These are phyloP conservation scores for Angomonas deanei DNA, from an alignment of 208 protist species.

Conservation along the genomic window DNA sequence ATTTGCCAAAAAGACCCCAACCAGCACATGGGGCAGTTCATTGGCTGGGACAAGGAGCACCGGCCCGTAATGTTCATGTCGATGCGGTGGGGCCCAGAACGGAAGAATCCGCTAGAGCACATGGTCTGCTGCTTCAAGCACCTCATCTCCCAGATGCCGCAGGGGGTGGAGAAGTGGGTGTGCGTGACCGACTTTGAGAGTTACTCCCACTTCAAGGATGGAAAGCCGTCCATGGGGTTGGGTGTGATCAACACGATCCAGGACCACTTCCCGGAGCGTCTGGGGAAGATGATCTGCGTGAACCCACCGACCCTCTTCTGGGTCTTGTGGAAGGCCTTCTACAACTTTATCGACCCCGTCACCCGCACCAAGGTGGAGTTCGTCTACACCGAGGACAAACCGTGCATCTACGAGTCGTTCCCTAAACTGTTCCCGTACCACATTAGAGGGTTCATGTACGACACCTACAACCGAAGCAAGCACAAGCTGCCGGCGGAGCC, in stretches of 20 bases:
- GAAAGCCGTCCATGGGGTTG: conserved; percentile 58
- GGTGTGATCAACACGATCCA: conserved; percentile 60
- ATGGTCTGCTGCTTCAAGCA: conserved; percentile 70
- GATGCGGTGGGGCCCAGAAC: conserved; percentile 77
- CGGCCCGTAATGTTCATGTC: conserved; percentile 81
- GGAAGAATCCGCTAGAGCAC: conserved; percentile 65
- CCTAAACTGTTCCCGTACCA: conserved; percentile 49
- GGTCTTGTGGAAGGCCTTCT: conserved; percentile 69
- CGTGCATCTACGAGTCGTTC: conserved; percentile 50
- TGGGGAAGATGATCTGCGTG: conserved; percentile 78
- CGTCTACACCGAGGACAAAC: conserved; percentile 63
- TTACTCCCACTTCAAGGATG: conserved; percentile 70
- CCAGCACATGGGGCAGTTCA: conserved; percentile 75
- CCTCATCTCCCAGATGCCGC: conserved; percentile 63
- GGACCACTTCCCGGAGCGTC: conserved; percentile 79
- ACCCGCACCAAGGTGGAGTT: conserved; percentile 77
- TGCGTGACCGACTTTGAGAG: conserved; percentile 83
- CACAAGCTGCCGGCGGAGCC: conserved; percentile 30
- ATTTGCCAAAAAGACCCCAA: conserved; percentile 54
- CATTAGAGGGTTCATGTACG: conserved; percentile 55
- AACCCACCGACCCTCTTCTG: conserved; percentile 77
- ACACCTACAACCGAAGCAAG: conserved; percentile 69
- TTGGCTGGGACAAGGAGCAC: conserved; percentile 70
- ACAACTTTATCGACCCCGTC: conserved; percentile 64
- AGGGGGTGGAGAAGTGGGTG: conserved; percentile 82